These are phyloP conservation scores for Sherardia arvensis DNA, from an alignment of 257 asterid species.

Conservation along the genomic window DNA sequence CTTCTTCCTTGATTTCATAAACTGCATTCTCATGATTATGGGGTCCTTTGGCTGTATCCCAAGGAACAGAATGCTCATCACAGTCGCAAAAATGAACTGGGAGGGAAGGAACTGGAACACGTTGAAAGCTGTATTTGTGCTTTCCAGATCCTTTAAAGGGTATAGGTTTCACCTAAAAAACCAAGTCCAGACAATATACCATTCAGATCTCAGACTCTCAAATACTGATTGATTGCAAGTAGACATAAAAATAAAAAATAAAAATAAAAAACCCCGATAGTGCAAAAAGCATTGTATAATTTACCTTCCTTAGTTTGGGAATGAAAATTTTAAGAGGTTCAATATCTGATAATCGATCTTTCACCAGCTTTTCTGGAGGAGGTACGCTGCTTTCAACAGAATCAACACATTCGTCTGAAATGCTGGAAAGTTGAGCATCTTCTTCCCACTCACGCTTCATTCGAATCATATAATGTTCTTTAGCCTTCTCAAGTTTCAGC, in stretches of 20 bases:
- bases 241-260: background rate
- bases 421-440: conserved; percentile 41
- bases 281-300: background rate
- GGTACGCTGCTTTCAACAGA: conserved; percentile 25
- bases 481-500: conserved; percentile 87
- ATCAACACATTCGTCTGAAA: conserved; percentile 18
- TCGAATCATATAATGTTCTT: conserved; percentile 52
- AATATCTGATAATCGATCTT: conserved; percentile 32
- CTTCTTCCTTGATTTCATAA: conserved; percentile 57
- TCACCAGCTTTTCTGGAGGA: conserved; percentile 26
- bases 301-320: conserved; percentile 76
- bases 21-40: conserved; percentile 25
- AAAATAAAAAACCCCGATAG: too few relatives aligned
- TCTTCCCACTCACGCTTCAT: conserved; percentile 70
- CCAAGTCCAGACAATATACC: background rate
- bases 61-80: conserved; percentile 61
- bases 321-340: conserved; percentile 56
- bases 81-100: conserved; percentile 82
- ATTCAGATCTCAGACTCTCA: background rate
- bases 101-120: conserved; percentile 58
- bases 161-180: conserved; percentile 52
- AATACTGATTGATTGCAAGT: background rate
- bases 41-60: conserved; percentile 20
- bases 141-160: conserved; percentile 82
- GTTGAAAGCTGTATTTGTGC: conserved; percentile 97